Conservation (phyloP, 2,329 filamentous ascomycete species). For the Biscogniauxia marginata region DNA sequence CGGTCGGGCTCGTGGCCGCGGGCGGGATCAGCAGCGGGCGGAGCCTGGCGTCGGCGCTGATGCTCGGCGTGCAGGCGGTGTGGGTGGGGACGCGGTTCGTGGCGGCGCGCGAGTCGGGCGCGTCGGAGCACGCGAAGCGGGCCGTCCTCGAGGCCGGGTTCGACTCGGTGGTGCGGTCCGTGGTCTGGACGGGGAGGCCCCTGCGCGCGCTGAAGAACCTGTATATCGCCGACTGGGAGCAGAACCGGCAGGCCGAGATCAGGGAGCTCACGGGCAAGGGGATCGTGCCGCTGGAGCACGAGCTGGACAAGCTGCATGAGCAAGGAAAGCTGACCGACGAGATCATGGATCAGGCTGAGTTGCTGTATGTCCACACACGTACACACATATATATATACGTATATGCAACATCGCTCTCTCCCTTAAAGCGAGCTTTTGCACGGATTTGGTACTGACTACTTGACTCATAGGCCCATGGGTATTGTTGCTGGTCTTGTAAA, state of each 20-base stretch:
- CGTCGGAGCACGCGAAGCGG: slow-evolving; percentile 11
- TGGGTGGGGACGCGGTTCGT: slow-evolving; percentile 97
- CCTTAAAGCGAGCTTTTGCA: too few species aligned
- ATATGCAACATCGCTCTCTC: background rate
- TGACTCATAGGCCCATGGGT: slow-evolving; percentile 7
- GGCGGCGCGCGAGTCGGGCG: slow-evolving; percentile 8
- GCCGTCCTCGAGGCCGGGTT: slow-evolving; percentile 9
- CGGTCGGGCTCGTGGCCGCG: slow-evolving; percentile 86
- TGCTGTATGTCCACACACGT: slow-evolving; percentile 5
- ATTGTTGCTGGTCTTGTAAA: slow-evolving; percentile 10
- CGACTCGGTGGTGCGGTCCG: slow-evolving; percentile 56
- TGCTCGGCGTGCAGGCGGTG: slow-evolving; percentile 70
- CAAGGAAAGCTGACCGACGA: slow-evolving; percentile 15
- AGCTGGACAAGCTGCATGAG: slow-evolving; percentile 10
- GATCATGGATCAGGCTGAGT: slow-evolving; percentile 9
- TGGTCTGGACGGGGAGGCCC: slow-evolving; percentile 94
- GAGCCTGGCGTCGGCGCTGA: slow-evolving; percentile 82
- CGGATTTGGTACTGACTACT: background rate
- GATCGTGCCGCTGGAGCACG: slow-evolving; percentile 78
- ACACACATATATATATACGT: too few species aligned
- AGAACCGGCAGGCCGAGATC: slow-evolving; percentile 82
- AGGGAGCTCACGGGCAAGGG: slow-evolving; percentile 86
- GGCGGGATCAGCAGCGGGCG: slow-evolving; percentile 91
- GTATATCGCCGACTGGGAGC: slow-evolving; percentile 93
- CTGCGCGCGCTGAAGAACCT: slow-evolving; percentile 86